Conservation (phyloP, 768 basidiomycete species). For the Amylocystis lapponica region DNA sequence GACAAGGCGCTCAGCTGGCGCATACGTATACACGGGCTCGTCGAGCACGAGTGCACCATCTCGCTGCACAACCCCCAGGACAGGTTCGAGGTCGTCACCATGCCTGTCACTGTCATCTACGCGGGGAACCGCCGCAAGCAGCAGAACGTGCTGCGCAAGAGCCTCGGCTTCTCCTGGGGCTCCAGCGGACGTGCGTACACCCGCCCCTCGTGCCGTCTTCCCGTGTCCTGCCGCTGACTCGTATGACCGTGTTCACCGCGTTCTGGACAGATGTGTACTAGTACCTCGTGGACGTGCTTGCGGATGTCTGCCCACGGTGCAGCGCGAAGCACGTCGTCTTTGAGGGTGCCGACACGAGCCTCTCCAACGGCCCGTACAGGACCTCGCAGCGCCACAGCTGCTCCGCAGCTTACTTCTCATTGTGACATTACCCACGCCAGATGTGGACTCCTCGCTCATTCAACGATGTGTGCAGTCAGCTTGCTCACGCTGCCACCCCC, state of each 20-base stretch:
- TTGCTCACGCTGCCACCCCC: no score
- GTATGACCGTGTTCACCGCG: conserved; percentile 37
- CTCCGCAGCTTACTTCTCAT: no score
- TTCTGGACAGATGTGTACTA: conserved; percentile 59
- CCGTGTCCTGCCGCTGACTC: no score
- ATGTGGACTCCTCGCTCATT: no score
- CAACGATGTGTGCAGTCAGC: no score
- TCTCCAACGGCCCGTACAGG: conserved; percentile 58
- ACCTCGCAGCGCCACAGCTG: conserved; percentile 43
- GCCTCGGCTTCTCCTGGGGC: conserved; percentile 54
- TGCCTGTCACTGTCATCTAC: conserved; percentile 58
- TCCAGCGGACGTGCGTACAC: conserved; percentile 37
- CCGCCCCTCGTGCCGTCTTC: no score
- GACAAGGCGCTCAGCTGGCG: conserved; percentile 29
- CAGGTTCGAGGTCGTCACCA: conserved; percentile 46
- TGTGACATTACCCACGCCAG: no score
- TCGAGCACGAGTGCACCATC: conserved; percentile 32
- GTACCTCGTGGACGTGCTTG: conserved; percentile 49
- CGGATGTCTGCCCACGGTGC: conserved; percentile 35
- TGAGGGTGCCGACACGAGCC: conserved; percentile 49
- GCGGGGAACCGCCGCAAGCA: conserved; percentile 64
- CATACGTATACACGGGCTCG: conserved; percentile 38
- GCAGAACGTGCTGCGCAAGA: conserved; percentile 54
- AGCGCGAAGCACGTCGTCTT: conserved; percentile 48
- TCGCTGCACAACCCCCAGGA: conserved; percentile 39